Evolutionary conservation across 2,329 filamentous ascomycete species (phyloP).

Genomic region (Byssochlamys sp.): DNA sequence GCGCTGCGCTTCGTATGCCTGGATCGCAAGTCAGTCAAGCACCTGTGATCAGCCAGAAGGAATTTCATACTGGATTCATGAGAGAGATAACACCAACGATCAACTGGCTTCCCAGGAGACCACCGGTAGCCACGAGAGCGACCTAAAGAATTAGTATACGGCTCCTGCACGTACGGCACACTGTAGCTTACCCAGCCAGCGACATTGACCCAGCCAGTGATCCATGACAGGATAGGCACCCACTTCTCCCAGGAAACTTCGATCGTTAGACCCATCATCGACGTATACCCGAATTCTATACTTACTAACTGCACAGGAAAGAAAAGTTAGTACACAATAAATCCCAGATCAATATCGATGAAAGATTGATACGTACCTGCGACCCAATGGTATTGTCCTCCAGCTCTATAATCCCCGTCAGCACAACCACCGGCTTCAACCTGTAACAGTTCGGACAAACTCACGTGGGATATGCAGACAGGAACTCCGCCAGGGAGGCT

Average conservation of each 20-base stretch:
- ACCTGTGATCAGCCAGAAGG: not conserved
- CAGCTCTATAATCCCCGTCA: constrained; percentile 29
- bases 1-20: constrained; percentile 44
- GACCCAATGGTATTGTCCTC: constrained; percentile 64
- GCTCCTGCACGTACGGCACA: not conserved
- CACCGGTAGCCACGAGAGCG: constrained; percentile 57
- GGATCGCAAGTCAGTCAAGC: not conserved
- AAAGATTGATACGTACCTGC: constrained; percentile 34
- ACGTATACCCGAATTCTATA: constrained; percentile 7
- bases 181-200: constrained; percentile 54
- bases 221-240: constrained; percentile 56
- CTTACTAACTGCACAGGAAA: constrained; percentile 18
- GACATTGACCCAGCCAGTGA: constrained; percentile 60
- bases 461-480: constrained; percentile 52
- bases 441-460: constrained; percentile 3
- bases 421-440: not conserved
- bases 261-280: not conserved
- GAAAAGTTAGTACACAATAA: not conserved
- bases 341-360: not conserved
- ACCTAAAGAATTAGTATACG: constrained; percentile 20
- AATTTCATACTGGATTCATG: constrained; percentile 39
- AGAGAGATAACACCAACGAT: constrained; percentile 57
- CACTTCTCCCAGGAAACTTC: constrained; percentile 49
- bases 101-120: constrained; percentile 57
- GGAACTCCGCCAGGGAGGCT: constrained; percentile 60